These are phyloP conservation scores for bread wheat (Triticum aestivum) DNA, from an alignment of 176 grass and related monocot genomes.

Conservation along the genomic window DNA sequence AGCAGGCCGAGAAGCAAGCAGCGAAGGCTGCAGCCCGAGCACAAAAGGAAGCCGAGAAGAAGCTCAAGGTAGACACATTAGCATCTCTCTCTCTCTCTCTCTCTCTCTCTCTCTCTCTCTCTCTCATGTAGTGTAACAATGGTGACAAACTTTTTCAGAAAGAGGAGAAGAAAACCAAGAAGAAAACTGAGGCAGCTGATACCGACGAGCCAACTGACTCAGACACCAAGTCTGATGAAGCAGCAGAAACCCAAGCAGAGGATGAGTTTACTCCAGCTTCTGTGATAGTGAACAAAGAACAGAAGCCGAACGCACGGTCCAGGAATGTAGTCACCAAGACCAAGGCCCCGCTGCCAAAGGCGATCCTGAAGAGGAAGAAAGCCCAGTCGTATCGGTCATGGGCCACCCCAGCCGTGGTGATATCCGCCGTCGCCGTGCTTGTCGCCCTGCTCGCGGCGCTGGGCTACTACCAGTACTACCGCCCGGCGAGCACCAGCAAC, in stretches of 20 bases:
- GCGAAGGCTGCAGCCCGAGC: constrained; percentile 67
- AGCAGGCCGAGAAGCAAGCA: constrained; percentile 75
- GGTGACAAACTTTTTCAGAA: constrained; percentile 42
- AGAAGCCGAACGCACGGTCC: constrained; percentile 44
- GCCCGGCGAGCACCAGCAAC: constrained; percentile 39
- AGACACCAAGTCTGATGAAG: constrained; percentile 61
- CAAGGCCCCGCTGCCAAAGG: constrained; percentile 53
- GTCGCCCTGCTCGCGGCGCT: constrained; percentile 43
- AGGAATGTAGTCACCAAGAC: constrained; percentile 40
- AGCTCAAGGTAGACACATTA: constrained; percentile 48
- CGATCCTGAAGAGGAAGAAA: constrained; percentile 73
- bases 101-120: background rate
- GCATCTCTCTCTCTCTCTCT: background rate
- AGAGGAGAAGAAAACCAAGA: constrained; percentile 85
- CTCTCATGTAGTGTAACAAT: background rate
- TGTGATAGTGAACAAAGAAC: constrained; percentile 42
- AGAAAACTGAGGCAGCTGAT: constrained; percentile 44
- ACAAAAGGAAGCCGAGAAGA: constrained; percentile 84
- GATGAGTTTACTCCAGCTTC: constrained; percentile 29
- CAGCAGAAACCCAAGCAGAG: constrained; percentile 46
- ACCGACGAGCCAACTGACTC: constrained; percentile 52
- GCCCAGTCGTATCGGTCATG: constrained; percentile 52
- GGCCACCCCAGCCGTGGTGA: constrained; percentile 39
- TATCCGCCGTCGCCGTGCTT: constrained; percentile 1
- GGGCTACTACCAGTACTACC: constrained; percentile 72